Base-by-base conservation (phyloP, 768 basidiomycete genomes). In the Amyloporia xantha region DNA sequence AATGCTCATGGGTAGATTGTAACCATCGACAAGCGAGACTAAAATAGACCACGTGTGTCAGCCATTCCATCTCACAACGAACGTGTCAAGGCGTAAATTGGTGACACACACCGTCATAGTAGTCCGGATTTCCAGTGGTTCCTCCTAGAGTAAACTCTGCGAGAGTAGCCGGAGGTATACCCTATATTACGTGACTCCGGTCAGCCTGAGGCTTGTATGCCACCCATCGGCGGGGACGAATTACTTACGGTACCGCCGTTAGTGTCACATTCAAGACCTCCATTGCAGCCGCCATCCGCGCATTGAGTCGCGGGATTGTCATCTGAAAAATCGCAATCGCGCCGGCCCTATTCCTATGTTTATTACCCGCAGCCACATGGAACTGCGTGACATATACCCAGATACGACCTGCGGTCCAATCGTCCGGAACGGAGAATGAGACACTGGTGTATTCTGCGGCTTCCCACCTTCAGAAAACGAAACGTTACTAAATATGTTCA, bases 351-450 rank as follows among this genome's bases (percentile, higher is more conserved):
- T 7, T 33, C 15, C 7, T 33, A 33, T 15, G 30, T 33, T 15
- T 7, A 15, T 15, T 7, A 7, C 7, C 9, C 25, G 25, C 11
- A 13, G 5, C 4, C 3, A 24, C 2, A 1, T 6, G 3, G 20
- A 33, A 15, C 30, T 33, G 30, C 30, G 15, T 33, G 30, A 33
- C 15, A 36, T 41, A 2, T 41, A 66, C 67, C 69, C 69, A 71
- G 50, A 72, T 69, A 28, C 70, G 64, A 11, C 67, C 70, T 4
- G 68, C 59, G 26, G 54, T 58, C 70, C 71, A 72, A 55, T 70
- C 62, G 41, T 72, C 59, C 13, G 68, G 69, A 21, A 71, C 67
- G 23, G 46, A 50, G 55, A 71, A 68, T 36, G 53, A 57, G 30
- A 65, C 61, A 3, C 54, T 4, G 24, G 65, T 52, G 26, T 55